Conservation (phyloP, 164 flowering plant species). For the Buxus sempervirens region DNA sequence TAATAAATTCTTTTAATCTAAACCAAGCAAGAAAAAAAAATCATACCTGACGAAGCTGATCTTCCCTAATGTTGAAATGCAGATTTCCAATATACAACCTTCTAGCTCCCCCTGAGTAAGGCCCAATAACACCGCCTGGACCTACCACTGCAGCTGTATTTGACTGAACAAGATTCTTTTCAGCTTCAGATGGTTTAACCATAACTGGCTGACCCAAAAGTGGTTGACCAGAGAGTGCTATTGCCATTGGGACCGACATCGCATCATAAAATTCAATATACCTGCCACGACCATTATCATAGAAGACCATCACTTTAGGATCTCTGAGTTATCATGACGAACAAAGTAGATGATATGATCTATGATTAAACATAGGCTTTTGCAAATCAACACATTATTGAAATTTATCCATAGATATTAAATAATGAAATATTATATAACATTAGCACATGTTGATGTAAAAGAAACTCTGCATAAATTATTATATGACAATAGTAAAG, state of each 20-base stretch:
- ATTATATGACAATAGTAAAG: too few relatives aligned
- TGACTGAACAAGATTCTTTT: constrained; percentile 89
- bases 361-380: background rate
- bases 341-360: background rate
- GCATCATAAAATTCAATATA: constrained; percentile 93
- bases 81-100: constrained; percentile 89
- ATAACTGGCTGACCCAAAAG: constrained; percentile 86
- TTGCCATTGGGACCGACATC: constrained; percentile 98
- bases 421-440: too few relatives aligned
- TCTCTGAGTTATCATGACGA: background rate
- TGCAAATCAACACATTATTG: background rate
- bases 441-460: too few relatives aligned
- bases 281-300: constrained; percentile 31
- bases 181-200: constrained; percentile 99
- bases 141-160: constrained; percentile 50
- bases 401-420: background rate
- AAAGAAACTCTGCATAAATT: too few relatives aligned
- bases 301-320: background rate
- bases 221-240: constrained; percentile 90
- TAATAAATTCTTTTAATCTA: background rate
- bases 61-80: constrained; percentile 77
- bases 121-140: constrained; percentile 47
- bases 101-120: constrained; percentile 80
- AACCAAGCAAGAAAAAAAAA: background rate
- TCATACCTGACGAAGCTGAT: constrained; percentile 79